Evolutionary conservation across 108 stramenopile species (phyloP), one percentile per base, ranked within the genome.

Genomic region (Cylindrotheca closterium): DNA sequence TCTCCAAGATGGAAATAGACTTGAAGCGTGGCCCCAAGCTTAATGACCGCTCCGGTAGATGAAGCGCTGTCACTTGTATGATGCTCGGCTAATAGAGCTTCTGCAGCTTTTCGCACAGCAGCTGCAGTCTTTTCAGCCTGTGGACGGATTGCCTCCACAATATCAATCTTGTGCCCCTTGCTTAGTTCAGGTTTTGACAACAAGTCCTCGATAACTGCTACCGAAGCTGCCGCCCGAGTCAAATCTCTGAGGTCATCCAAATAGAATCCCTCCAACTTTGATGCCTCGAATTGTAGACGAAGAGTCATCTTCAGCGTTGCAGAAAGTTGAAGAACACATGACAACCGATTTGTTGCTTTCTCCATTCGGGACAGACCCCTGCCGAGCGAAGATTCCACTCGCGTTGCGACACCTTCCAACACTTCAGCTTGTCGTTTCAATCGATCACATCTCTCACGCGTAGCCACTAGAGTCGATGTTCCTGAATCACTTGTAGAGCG

Each of bases 1-100:
- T 93, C 92, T 3, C 88, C 87, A 25, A 93, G 54, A 65, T 89
- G 88, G 62, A 68, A 93, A 57, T 93, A 93, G 3, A 93, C 92
- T 70, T 93, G 92, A 15, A 93, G 70, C 19, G 88, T 93, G 1
- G 84, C 83, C 30, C 92, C 92, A 51, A 93, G 62, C 32, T 67
- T 33, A 60, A 81, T 30, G 51, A 75, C 30, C 60, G 74, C 47
- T 47, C 67, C 55, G 1, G 74, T 59, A 28, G 75, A 73, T 29
- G 37, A 53, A 19, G 54, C 25, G 29, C 28, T 19, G 46, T 1
- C 51, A 2, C 5, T 33, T 12, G 31, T 47, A 55, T 74, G 74
- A 42, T 84, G 79, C 55, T 81, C 68, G 19, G 84, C 56, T 74
- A 91, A 71, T 8, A 92, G 58, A 5, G 60, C 82, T 3, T 80